Evolutionary conservation across 2,329 filamentous ascomycete genomes (phyloP), one percentile per base, ranked within the genome.

Genomic region (Ophiostoma quercus): DNA sequence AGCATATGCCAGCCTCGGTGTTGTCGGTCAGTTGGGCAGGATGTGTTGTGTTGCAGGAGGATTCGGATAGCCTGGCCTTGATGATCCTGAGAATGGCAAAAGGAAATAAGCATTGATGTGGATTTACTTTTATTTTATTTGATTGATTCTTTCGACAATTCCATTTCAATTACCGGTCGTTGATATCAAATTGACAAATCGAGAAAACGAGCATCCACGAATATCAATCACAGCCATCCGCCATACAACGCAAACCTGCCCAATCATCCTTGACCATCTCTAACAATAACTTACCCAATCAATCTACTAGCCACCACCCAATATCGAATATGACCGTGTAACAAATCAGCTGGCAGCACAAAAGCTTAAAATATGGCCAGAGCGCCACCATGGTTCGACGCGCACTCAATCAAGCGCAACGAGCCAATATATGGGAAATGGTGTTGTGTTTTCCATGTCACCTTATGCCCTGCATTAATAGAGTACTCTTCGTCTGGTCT

Each of bases 281-380:
- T 29, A 29, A 29, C 25, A 29, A 29, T 29, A 29, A 29, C 2
- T 3, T 34, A 34, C 34, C 34, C 34, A 34, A 34, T 34, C 34
- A 34, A 34, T 5, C 34, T 34, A 34, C 34, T 8, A 41, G 1
- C 39, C 39, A 12, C 39, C 16, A 47, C 14, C 16, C 43, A 19
- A 1, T n/a, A 47, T 43, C 14, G 7, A 22, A 57, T 57, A 25
- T 25, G 9, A 29, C 22, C 19, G 51, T 57, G 51, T 57, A 57
- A 57, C n/a, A 57, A 25, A 57, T 57, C 51, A 57, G 51, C 51
- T 57, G n/a, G 51, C n/a, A 29, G 51, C 51, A 57, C 51, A 57
- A 57, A 57, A 57, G 43, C 43, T 57, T 57, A 57, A 57, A 29
- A 57, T 57, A 57, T 57, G n/a, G 22, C 51, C 51, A 57, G 8